Conservation (phyloP, 306 rosid genomes). For the Cicer arietinum region DNA sequence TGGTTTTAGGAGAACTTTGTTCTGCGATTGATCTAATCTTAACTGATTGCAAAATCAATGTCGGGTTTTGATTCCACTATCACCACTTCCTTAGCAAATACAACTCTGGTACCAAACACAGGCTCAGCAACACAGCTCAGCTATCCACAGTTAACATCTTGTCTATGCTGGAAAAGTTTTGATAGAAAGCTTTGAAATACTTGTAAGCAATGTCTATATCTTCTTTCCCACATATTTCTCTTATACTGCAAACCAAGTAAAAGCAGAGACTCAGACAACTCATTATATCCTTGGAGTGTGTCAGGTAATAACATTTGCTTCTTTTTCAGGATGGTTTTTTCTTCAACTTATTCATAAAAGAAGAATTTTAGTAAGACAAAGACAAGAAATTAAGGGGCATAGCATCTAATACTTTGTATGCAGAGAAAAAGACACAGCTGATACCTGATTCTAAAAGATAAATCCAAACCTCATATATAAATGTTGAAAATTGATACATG, state of each 20-base stretch:
- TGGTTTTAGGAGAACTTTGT: conserved; percentile 46
- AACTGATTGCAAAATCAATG: conserved; percentile 17
- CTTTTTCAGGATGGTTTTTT: conserved; percentile 5
- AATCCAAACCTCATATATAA: conserved; percentile 17
- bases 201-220: conserved; percentile 87
- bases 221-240: conserved; percentile 95
- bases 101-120: conserved; percentile 9
- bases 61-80: conserved; percentile 24
- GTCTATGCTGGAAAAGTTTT: conserved; percentile 80
- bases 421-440: neutral
- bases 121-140: conserved; percentile 40
- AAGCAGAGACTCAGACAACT: conserved; percentile 28
- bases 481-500: conserved; percentile 1
- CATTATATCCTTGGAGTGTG: neutral
- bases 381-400: neutral
- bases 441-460: neutral
- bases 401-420: neutral
- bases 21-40: conserved; percentile 24
- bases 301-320: conserved; percentile 22
- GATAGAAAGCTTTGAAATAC: conserved; percentile 90
- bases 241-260: conserved; percentile 65
- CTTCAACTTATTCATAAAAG: neutral
- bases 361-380: neutral
- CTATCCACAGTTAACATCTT: conserved; percentile 68
- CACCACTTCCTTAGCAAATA: conserved; percentile 43